Percentiles rank a stretch among this genome's conserved stretches.
Evolutionary conservation across 2,329 filamentous ascomycete species (phyloP).

Genomic region (Rasamsonia emersonii): DNA sequence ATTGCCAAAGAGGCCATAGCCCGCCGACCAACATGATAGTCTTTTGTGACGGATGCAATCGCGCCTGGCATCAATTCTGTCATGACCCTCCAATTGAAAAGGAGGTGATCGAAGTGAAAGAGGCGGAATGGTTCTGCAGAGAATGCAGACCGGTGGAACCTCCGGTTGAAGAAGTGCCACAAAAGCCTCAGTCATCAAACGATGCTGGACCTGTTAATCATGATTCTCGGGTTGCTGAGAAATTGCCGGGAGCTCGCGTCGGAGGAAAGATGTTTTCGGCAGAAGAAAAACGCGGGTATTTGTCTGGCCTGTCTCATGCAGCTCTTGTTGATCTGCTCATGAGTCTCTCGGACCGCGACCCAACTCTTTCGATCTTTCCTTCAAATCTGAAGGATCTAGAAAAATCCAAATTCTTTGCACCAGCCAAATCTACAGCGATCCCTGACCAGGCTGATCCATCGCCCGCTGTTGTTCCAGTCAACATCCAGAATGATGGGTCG

Average conservation of each 20-base stretch:
- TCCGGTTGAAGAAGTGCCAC: conserved; percentile 11
- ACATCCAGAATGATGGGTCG: too few species aligned
- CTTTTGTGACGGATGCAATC: conserved; percentile 75
- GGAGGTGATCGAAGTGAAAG: conserved; percentile 57
- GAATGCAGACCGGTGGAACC: conserved; percentile 46
- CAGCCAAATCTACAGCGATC: conserved; percentile 7
- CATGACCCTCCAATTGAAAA: conserved; percentile 68
- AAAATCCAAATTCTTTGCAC: conserved; percentile 18
- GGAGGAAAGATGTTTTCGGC: conserved; percentile 20
- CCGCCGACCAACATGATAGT: conserved; percentile 71
- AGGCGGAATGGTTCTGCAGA: conserved; percentile 63
- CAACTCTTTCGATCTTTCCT: conserved; percentile 59
- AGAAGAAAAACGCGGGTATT: conserved; percentile 53
- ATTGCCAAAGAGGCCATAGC: conserved; percentile 64
- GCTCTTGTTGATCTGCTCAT: conserved; percentile 59
- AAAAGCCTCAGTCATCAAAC: neutral
- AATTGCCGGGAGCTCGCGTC: conserved; percentile 15
- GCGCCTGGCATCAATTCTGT: conserved; percentile 72
- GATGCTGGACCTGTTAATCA: too few species aligned
- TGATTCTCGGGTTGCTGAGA: too few species aligned
- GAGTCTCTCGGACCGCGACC: conserved; percentile 51
- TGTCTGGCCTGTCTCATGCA: conserved; percentile 51
- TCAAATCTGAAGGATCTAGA: conserved; percentile 20
- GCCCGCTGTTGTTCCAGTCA: neutral
- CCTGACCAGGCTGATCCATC: neutral